Evolutionary conservation across 176 grass and related monocot species (phyloP), one percentile per base, ranked within the genome.

Genomic region (Oryza australiensis): DNA sequence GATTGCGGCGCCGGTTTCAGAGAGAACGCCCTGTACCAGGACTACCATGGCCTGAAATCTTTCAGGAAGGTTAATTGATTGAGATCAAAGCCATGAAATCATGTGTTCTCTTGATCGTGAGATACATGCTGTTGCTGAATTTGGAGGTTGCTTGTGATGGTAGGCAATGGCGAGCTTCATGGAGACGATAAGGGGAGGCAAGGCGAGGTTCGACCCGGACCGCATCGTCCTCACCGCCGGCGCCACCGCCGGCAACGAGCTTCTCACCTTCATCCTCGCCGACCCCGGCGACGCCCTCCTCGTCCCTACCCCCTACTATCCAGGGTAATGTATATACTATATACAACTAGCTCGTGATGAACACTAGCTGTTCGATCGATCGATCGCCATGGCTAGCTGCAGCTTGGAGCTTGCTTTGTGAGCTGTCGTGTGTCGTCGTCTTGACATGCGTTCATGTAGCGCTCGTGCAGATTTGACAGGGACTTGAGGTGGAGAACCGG

Each of bases 1-100:
- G 78, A 72, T 24, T 90, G 78, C 78, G 55, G 75, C 28, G 80
- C 37, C 63, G 55, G 85, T 69, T 94, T 94, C 89, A 79, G 91
- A 83, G 94, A 97, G 72, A 97, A 94, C 88, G 94, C 94, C 14
- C 64, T 94, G 12, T 97, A 94, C 87, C 94, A 97, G 79, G 94
- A 92, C 62, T 97, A 97, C 87, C 91, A 94, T 51, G 94, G 94
- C 32, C 91, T 94, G 79, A 86, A 90, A 70, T 82, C 81, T 33
- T 97, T 97, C 74, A 81, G 86, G 37, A 93, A 81, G 90, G 94
- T 93, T 68, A 53, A 53, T 20, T 53, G 16, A 53, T 20, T 53
- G 16, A 53, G 43, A 53, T 53, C 16, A 53, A 22, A 53, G 48
- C 13, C 78, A 12, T 70, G 49, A 20, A 53, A 53, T 53, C 16